Conservation (phyloP, 1,139 yeast genomes). For the Yamadazyma membranifaciens region DNA sequence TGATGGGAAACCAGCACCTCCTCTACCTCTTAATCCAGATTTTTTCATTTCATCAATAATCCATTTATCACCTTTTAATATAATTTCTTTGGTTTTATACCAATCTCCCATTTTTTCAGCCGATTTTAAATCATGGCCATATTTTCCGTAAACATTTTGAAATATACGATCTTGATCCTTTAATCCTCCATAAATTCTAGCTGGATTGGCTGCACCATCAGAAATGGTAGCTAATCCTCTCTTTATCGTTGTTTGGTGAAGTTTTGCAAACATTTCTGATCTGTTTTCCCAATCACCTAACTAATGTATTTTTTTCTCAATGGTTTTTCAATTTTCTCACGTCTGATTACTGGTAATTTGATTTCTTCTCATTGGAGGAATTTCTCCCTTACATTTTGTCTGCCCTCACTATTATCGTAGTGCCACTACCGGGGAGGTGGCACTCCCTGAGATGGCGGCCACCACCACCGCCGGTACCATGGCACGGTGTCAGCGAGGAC, state of each 20-base stretch:
- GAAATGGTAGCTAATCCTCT: constrained; percentile 40
- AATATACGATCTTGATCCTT: constrained; percentile 82
- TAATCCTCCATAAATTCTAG: constrained; percentile 70
- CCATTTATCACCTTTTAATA: constrained; percentile 83
- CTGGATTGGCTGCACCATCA: constrained; percentile 49
- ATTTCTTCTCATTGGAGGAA: constrained; percentile 24
- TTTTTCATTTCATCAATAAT: constrained; percentile 82
- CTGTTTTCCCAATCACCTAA: constrained; percentile 6
- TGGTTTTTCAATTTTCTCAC: not conserved
- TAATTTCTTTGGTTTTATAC: constrained; percentile 84
- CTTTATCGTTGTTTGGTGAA: not conserved
- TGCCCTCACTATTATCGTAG: no score
- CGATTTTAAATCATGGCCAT: constrained; percentile 71
- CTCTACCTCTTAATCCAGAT: constrained; percentile 86
- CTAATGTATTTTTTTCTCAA: constrained; percentile 5
- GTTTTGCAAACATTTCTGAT: constrained; percentile 1
- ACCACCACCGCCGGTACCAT: no score
- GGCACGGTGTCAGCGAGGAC: no score
- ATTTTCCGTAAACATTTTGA: constrained; percentile 74
- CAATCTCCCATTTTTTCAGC: constrained; percentile 84
- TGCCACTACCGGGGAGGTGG: no score
- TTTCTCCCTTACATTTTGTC: no score
- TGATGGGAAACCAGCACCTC: constrained; percentile 91
- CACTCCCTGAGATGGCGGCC: no score
- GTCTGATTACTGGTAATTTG: constrained; percentile 20